Base-by-base conservation (phyloP, 768 basidiomycete genomes). In the Tylopilus subfusipes region DNA sequence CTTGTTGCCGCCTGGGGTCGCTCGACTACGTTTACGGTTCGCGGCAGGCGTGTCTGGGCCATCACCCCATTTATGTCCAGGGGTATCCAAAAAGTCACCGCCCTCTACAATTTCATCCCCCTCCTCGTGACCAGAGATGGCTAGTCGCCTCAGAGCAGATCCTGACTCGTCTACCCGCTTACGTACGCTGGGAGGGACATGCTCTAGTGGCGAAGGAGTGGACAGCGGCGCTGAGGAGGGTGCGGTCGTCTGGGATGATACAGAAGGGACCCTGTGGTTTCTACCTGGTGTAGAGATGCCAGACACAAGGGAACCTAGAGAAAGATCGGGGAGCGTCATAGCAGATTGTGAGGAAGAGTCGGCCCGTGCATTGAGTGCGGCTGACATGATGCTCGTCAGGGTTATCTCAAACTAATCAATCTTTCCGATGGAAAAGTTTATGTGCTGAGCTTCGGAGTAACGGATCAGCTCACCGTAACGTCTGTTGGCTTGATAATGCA, bases 291-390 rank as follows among this genome's bases (percentile, higher is more conserved):
- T 82, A 1, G 81, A 80, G 59, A 83, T 76, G 9, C 74, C 78
- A 9, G 80, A 80, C 25, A 70, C 72, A 14, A 84, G 68, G 9
- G 84, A 83, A 27, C 79, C 80, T 1, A 86, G 73, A 9, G 85
- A 84, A 31, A 86, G 69, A 60, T 86, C 85, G n/a, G 79, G 81
- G 36, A 81, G 72, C 2, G 73, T 79, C 42, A 73, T 72, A 18
- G 65, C 61, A 1, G 80, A 80, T 52, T 76, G 74, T 3, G 67
- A 63, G 2, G 78, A 79, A 13, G 73, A 67, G 59, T 80, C 79
- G 44, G 69, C 68, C 1, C 69, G 67, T 22, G 62, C 48, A 49
- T 73, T 73, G 51, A 77, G 70, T 16, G 78, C 73, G 12, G 73
- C 68, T 45, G 79, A 79, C 77, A 79, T 79, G 57, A 39, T 42